Percentiles rank a stretch among this genome's conserved stretches.
These are phyloP conservation scores for Zygnema circumcarinatum DNA, from an alignment of 139 green algal genomes.

Conservation along the genomic window DNA sequence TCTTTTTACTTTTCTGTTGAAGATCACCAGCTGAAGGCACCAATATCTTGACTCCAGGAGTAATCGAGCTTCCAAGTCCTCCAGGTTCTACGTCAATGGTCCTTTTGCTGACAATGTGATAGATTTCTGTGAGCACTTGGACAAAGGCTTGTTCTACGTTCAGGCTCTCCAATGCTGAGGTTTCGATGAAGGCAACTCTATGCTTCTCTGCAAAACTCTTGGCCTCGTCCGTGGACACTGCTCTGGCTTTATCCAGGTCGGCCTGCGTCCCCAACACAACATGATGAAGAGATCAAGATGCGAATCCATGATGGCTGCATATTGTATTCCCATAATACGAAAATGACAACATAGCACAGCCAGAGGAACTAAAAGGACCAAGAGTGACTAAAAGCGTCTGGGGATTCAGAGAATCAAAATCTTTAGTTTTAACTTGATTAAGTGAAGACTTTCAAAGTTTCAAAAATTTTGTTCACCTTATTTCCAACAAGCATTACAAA, in stretches of 20 bases:
- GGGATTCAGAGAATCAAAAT: too few species aligned
- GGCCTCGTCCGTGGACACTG: conserved; percentile 39
- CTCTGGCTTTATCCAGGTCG: conserved; percentile 29
- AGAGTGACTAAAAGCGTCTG: too few species aligned
- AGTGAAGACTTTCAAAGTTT: too few species aligned
- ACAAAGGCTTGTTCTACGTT: conserved; percentile 55
- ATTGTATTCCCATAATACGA: too few species aligned
- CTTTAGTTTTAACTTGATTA: too few species aligned
- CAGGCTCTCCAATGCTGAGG: conserved; percentile 38
- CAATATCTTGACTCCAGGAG: conserved; percentile 45
- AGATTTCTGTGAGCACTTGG: conserved; percentile 59
- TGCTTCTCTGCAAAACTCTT: conserved; percentile 51
- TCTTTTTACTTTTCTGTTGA: not conserved
- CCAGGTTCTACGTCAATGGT: conserved; percentile 27
- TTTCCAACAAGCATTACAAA: conserved; percentile 54
- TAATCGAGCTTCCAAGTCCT: conserved; percentile 11
- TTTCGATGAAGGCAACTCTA: conserved; percentile 56
- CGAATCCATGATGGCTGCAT: too few species aligned
- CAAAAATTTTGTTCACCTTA: too few species aligned
- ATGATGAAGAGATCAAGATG: too few species aligned
- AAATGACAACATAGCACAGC: too few species aligned
- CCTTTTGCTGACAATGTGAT: conserved; percentile 41
- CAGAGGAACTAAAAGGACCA: too few species aligned
- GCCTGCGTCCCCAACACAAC: too few species aligned
- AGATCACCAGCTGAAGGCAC: conserved; percentile 7